These are phyloP conservation scores for Monoraphidium neglectum DNA, from an alignment of 139 green algal genomes.

Conservation along the genomic window DNA sequence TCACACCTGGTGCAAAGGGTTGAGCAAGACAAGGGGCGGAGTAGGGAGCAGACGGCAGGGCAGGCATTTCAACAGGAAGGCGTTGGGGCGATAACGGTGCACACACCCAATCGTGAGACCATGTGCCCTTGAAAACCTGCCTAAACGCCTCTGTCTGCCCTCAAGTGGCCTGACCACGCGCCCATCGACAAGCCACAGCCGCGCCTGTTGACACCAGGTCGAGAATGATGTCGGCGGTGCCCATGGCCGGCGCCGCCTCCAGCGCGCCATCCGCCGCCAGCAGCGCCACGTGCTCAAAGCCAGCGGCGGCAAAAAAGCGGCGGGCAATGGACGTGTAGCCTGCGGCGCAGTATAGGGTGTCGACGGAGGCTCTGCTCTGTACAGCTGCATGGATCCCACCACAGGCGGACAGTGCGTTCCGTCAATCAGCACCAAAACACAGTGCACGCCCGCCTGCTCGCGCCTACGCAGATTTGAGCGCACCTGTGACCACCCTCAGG, in stretches of 20 bases:
- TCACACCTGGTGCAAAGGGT: slow-evolving; percentile 66
- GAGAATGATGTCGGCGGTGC: slow-evolving; percentile 96
- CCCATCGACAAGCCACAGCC: not conserved
- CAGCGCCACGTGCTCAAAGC: slow-evolving; percentile 89
- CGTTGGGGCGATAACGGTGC: not conserved
- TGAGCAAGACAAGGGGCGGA: no score
- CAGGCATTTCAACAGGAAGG: not conserved
- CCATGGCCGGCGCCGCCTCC: slow-evolving; percentile 97
- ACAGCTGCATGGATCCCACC: no score
- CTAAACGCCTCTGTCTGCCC: no score
- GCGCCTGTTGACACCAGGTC: slow-evolving; percentile 79
- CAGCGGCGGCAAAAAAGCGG: slow-evolving; percentile 84
- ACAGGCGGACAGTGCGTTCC: not conserved
- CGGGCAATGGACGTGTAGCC: slow-evolving; percentile 62
- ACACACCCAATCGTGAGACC: not conserved
- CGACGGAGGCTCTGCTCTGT: no score
- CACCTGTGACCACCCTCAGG: slow-evolving; percentile 68
- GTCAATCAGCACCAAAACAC: not conserved
- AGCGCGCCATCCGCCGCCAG: slow-evolving; percentile 90
- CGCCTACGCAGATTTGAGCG: not conserved
- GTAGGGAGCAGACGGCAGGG: no score
- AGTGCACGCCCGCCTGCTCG: not conserved
- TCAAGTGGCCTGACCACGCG: no score
- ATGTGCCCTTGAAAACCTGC: no score
- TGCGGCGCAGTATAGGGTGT: not conserved